Conservation (phyloP, 129 eudicot genomes). For the Oenanthe sinensis region DNA sequence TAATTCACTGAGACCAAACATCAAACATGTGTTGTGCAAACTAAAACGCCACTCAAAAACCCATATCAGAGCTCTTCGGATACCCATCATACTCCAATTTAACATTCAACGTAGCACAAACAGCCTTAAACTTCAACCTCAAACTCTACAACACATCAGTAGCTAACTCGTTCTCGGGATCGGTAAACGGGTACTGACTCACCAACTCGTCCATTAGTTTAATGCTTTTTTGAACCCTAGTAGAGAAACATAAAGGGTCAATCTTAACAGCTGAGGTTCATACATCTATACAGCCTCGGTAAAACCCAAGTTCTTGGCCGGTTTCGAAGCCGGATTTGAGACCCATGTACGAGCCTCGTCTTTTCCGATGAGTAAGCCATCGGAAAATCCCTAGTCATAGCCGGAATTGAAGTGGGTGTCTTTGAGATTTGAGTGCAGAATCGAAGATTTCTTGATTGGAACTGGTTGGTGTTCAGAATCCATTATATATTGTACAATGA, state of each 20-base stretch:
- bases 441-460: constrained; percentile 40
- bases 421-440: constrained; percentile 25
- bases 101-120: constrained; percentile 44
- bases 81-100: constrained; percentile 63
- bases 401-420: constrained; percentile 29
- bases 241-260: constrained; percentile 43
- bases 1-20: neutral
- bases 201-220: constrained; percentile 78
- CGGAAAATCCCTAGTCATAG: constrained; percentile 48
- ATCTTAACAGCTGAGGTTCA: constrained; percentile 52
- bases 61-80: constrained; percentile 39
- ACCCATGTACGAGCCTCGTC: constrained; percentile 70
- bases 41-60: constrained; percentile 18
- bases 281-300: constrained; percentile 57
- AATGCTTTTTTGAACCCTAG: constrained; percentile 49
- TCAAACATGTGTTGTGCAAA: neutral
- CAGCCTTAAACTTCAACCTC: constrained; percentile 49
- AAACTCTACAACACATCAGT: constrained; percentile 30
- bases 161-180: constrained; percentile 51
- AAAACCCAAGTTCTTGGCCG: constrained; percentile 79
- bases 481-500: neutral
- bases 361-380: constrained; percentile 52
- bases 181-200: constrained; percentile 28
- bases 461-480: neutral
- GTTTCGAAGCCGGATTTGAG: constrained; percentile 55